Percentiles rank a stretch among this genome's conserved stretches.
These are phyloP conservation scores for Talaromyces sp. DNA, from an alignment of 2,329 filamentous ascomycete genomes.

Conservation along the genomic window DNA sequence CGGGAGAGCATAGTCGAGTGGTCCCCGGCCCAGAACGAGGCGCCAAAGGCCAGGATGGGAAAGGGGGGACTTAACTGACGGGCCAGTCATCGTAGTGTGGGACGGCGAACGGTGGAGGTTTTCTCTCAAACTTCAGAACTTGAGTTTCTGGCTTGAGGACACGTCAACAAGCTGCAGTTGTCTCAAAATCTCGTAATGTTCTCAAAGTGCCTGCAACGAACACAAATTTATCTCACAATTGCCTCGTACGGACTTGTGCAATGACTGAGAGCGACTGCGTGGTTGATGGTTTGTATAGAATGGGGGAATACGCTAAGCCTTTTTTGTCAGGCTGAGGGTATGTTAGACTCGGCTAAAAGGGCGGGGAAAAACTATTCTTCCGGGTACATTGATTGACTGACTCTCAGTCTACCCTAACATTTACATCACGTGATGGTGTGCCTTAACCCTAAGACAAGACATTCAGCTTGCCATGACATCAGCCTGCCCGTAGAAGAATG, in stretches of 20 bases:
- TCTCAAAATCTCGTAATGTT: too few species aligned
- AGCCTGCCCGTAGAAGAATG: not conserved
- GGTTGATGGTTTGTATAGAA: not conserved
- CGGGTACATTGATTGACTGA: not conserved
- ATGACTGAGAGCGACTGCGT: not conserved
- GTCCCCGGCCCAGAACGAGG: not conserved
- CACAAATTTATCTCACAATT: not conserved
- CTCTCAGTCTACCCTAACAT: too few species aligned
- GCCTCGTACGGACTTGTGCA: not conserved
- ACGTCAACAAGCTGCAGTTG: slow-evolving; percentile 2
- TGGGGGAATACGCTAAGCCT: not conserved
- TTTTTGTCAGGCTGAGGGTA: not conserved
- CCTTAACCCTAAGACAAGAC: not conserved
- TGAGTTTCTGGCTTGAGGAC: slow-evolving; percentile 4
- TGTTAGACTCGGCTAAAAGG: not conserved
- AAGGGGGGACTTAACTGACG: not conserved
- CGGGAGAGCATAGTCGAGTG: slow-evolving; percentile 2
- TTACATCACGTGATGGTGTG: not conserved
- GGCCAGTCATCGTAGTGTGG: slow-evolving; percentile 3
- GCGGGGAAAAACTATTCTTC: slow-evolving; percentile 5
- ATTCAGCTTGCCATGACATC: not conserved
- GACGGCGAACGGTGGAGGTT: slow-evolving; percentile 10
- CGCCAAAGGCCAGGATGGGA: slow-evolving; percentile 2
- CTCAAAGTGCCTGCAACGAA: not conserved
- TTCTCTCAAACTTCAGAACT: slow-evolving; percentile 2